A percentile compares a stretch with the other conserved stretches of the same genome.
Conservation (phyloP, 495 filamentous ascomycete genomes). For the Aspergillus sparsus region DNA sequence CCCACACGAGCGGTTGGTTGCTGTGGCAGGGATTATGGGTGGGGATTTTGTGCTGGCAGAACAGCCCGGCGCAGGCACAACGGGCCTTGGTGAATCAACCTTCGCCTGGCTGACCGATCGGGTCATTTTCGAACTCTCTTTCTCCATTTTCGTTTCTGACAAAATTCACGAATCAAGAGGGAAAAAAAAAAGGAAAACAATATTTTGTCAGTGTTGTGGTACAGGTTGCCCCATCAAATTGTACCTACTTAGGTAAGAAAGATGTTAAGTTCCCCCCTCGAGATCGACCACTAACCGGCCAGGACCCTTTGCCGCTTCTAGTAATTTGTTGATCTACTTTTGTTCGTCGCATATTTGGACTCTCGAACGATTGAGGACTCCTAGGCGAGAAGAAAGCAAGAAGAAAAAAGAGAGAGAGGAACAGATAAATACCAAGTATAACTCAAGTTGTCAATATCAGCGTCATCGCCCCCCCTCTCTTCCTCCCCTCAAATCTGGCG, state of each 20-base stretch:
- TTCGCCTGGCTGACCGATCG: slow-evolving; percentile 19
- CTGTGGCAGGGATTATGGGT: slow-evolving; percentile 42
- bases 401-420: too few relatives aligned
- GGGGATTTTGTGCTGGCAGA: slow-evolving; percentile 30
- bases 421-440: too few relatives aligned
- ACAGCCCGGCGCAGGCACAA: slow-evolving; percentile 20
- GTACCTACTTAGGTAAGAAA: not conserved
- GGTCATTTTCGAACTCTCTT: slow-evolving; percentile 15
- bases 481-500: slow-evolving; percentile 4
- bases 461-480: not conserved
- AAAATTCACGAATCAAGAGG: not conserved
- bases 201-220: not conserved
- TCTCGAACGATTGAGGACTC: not conserved
- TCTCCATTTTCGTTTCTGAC: not conserved
- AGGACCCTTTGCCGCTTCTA: slow-evolving; percentile 30
- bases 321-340: slow-evolving; percentile 44
- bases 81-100: slow-evolving; percentile 24
- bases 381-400: not conserved
- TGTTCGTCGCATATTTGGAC: slow-evolving; percentile 10
- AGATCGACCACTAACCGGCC: slow-evolving; percentile 3
- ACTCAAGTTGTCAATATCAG: too few relatives aligned
- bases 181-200: not conserved
- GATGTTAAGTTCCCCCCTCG: not conserved
- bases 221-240: not conserved
- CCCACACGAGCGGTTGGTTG: slow-evolving; percentile 30